Base-by-base conservation (phyloP, 495 filamentous ascomycete genomes). In the Penicillium cinerascens region DNA sequence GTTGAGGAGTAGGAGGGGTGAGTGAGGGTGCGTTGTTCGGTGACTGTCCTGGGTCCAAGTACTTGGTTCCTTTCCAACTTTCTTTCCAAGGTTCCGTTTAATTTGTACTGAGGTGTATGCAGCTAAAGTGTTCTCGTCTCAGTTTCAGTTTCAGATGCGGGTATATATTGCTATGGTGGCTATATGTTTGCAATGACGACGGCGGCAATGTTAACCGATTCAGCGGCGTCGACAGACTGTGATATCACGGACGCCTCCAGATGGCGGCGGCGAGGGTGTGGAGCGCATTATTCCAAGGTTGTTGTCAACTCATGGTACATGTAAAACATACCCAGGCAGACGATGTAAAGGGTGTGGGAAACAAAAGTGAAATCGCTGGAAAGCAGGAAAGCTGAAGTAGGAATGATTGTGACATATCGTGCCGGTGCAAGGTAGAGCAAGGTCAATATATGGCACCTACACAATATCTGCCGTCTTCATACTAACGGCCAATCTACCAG, bases 1-100 rank as follows among this genome's bases (percentile, higher is more conserved):
- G 54, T 52, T 16, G 64, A 65, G 15, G 68, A 75, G 68, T 8
- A 64, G 63, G 6, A 58, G 61, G 29, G 70, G 51, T 13, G 53
- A 51, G 10, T 67, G 64, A 17, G n/a, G 37, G 18, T 39, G 49
- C 65, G 63, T 43, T 61, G 44, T n/a, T 54, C 61, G 23, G 49
- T 59, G 66, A 74, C 71, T 18, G 29, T 52, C 39, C n/a, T 48
- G 13, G 20, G 13, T 21, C 13, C 13, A 17, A 23, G 23, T 33
- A 17, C 35, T 9, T 45, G 0, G 27, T 20, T 33, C 35, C 13
- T 45, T 20, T 18, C 18, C 21, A 46, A 20, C 4, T 44, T 10
- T 44, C 1, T 44, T 11, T 45, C 16, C 35, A 23, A 21, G 6
- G n/a, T 6, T 18, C n/a, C n/a, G 8, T 33, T 33, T 33, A 10